Evolutionary conservation across 2,329 filamentous ascomycete genomes (phyloP), one percentile per base, ranked within the genome.

Genomic region (Nothopassalora personata): DNA sequence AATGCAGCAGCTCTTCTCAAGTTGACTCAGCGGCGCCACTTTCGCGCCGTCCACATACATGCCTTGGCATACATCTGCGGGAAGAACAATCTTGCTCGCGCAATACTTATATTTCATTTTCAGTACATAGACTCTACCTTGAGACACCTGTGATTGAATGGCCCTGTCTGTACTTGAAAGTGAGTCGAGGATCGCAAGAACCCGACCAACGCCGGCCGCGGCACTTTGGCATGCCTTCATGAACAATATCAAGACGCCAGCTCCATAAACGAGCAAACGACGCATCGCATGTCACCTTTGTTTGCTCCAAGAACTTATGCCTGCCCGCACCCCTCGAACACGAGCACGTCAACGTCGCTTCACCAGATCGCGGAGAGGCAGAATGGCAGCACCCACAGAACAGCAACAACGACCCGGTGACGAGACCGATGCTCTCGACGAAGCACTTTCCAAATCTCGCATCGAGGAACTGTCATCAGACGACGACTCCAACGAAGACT

Each of bases 401-500:
- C 36, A 28, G 4, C 52, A 60, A 36, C 54, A 46, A 19, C 58
- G 58, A 19, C 58, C 59, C 31, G 60, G 60, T 34, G 62, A 64
- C 39, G 61, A 62, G 31, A 55, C 65, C 18, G 61, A 70, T 31
- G 67, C 63, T 3, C 62, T 73, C 31, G 67, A 70, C 52, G 69
- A 71, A 54, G 46, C 63, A 18, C 64, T 69, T 27, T 54, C 63
- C 33, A 57, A 64, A 18, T 58, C 62, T 13, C 67, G 70, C n/a
- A 68, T 73, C 45, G 67, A 71, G 60, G 71, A 74, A 60, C 61
- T 73, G 10, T 58, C 64, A 6, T 67, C 67, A 1, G 66, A 67
- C 13, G 66, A 67, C 13, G 65, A 67, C 19, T 65, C 68, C 47
- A 67, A 69, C 39, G 66, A 67, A 23, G 60, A 63, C 10, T 66